These are phyloP conservation scores for Phytomonas serpens DNA, from an alignment of 208 protist species.

Conservation along the genomic window DNA sequence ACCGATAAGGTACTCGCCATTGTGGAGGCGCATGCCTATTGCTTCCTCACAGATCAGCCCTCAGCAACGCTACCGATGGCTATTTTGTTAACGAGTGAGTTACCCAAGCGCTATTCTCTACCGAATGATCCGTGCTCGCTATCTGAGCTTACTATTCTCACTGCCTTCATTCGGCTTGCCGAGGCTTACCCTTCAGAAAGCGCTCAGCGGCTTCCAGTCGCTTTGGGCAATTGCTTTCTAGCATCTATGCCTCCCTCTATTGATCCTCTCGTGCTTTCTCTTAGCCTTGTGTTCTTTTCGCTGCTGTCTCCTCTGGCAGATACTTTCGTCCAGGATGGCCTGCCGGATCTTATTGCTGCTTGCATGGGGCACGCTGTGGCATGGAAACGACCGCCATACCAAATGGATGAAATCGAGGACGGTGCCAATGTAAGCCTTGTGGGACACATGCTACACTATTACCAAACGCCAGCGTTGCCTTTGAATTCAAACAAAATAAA, in stretches of 20 bases:
- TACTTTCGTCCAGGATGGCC: not conserved
- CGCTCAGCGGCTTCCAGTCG: conserved; percentile 12
- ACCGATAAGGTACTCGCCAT: conserved; percentile 18
- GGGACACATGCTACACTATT: not conserved
- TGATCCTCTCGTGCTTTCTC: conserved; percentile 17
- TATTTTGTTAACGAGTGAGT: conserved; percentile 37
- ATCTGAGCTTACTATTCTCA: conserved; percentile 7
- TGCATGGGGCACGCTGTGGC: not conserved
- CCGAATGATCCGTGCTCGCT: conserved; percentile 15
- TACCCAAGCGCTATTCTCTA: conserved; percentile 23
- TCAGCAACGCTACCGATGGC: conserved; percentile 38
- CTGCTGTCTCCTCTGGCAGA: not conserved
- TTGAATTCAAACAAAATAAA: not conserved
- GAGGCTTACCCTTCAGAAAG: conserved; percentile 17
- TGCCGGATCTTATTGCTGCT: not conserved
- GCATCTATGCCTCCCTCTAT: conserved; percentile 14
- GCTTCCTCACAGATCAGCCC: conserved; percentile 1
- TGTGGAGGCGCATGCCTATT: conserved; percentile 19
- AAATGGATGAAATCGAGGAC: not conserved
- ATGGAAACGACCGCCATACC: not conserved
- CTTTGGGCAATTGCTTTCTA: conserved; percentile 17
- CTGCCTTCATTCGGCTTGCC: conserved; percentile 14
- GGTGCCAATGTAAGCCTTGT: not conserved
- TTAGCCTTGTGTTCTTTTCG: conserved; percentile 22
- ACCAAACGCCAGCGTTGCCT: not conserved